phyloP scores from a whole-genome alignment of 768 basidiomycete genomes.

The Naematelia encephala region DNA sequence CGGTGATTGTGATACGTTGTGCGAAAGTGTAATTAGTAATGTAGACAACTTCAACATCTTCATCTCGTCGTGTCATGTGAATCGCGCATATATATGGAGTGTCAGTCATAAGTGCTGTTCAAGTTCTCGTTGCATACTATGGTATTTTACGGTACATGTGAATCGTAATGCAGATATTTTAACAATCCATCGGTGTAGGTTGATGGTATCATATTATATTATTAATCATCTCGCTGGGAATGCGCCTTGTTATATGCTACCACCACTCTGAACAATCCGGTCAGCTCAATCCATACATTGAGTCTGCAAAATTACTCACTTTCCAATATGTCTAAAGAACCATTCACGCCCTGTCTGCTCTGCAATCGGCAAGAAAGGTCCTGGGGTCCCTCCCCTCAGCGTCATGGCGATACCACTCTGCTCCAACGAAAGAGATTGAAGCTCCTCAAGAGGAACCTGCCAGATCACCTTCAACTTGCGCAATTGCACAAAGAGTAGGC shows the following conservation, averaged over 20 bases:
- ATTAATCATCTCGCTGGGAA: slow-evolving; percentile 34
- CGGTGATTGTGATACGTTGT: slow-evolving; percentile 11
- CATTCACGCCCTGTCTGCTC: slow-evolving; percentile 49
- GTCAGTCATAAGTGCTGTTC: no score
- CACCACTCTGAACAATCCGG: slow-evolving; percentile 31
- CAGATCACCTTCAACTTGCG: slow-evolving; percentile 80
- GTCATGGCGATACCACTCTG: slow-evolving; percentile 80
- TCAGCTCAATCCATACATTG: neutral
- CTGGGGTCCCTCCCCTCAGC: slow-evolving; percentile 60
- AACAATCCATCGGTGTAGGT: no score
- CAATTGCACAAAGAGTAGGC: slow-evolving; percentile 79
- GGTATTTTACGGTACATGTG: neutral
- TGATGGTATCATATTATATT: neutral
- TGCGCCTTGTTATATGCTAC: slow-evolving; percentile 43
- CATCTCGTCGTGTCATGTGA: neutral
- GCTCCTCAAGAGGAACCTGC: slow-evolving; percentile 82
- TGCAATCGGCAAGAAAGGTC: slow-evolving; percentile 54
- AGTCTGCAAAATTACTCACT: slow-evolving; percentile 33
- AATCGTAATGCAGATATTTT: neutral
- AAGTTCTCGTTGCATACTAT: neutral
- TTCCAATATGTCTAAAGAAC: slow-evolving; percentile 53
- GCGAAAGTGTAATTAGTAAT: neutral
- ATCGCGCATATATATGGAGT: neutral
- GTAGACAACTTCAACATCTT: neutral
- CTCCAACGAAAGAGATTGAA: slow-evolving; percentile 83